phyloP scores from a whole-genome alignment of 805 yeast species.

The Clavispora carvajalis region DNA sequence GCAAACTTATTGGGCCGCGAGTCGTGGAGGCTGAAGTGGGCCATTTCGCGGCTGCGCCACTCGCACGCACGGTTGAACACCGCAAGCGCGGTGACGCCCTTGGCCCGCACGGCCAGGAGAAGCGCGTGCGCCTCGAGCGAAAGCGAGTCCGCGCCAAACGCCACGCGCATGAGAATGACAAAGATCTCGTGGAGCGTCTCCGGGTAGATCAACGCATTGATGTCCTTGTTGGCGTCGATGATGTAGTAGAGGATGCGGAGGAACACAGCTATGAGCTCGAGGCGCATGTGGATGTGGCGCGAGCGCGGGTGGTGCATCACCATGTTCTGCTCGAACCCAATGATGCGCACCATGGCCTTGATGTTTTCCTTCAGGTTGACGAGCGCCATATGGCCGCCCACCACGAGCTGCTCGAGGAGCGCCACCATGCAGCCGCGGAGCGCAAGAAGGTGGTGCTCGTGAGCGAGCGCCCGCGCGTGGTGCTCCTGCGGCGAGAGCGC shows the following conservation, averaged over 20 bases:
- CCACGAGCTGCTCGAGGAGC: conserved; percentile 43
- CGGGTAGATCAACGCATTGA: conserved; percentile 32
- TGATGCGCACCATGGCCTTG: conserved; percentile 35
- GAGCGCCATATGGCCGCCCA: conserved; percentile 21
- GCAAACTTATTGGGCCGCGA: conserved; percentile 14
- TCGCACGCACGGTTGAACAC: conserved; percentile 46
- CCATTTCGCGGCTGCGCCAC: conserved; percentile 31
- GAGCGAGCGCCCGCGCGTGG: conserved; percentile 24
- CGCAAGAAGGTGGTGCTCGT: conserved; percentile 39
- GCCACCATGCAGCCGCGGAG: conserved; percentile 43
- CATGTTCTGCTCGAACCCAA: conserved; percentile 46
- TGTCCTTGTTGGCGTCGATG: conserved; percentile 27
- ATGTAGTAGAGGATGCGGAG: conserved; percentile 37
- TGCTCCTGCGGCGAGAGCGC: conserved; percentile 1
- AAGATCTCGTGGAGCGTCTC: conserved; percentile 43
- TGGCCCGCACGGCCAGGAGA: conserved; percentile 28
- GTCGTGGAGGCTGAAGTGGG: conserved; percentile 21
- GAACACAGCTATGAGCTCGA: conserved; percentile 36
- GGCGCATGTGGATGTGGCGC: conserved; percentile 28
- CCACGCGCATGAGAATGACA: conserved; percentile 48
- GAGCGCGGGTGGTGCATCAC: conserved; percentile 44
- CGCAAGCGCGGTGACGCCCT: conserved; percentile 21
- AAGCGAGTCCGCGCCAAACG: conserved; percentile 44
- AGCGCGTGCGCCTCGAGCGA: conserved; percentile 33
- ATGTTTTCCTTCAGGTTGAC: conserved; percentile 35